phyloP scores from a whole-genome alignment of 768 basidiomycete genomes.

The Leccinum disarticulatum region DNA sequence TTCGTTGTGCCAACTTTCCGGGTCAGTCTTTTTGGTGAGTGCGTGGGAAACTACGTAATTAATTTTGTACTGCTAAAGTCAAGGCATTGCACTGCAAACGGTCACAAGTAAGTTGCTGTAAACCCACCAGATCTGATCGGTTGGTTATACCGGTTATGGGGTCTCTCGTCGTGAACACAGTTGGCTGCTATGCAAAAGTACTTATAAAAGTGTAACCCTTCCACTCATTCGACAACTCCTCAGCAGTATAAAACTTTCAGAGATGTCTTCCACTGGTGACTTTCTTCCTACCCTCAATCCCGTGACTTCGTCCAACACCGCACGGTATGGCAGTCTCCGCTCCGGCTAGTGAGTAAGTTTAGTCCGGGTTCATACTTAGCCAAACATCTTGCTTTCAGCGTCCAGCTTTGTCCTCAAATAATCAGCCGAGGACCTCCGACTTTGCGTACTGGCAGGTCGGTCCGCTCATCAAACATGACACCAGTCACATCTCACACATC shows the following conservation, averaged over 20 bases:
- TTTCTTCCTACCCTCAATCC: conserved; percentile 4
- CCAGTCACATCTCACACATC: background rate
- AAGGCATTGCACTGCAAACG: no score
- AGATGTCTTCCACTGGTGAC: background rate
- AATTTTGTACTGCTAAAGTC: no score
- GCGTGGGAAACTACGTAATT: no score
- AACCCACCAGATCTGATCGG: no score
- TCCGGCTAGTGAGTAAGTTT: conserved; percentile 3
- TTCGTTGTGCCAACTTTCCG: background rate
- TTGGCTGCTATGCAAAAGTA: no score
- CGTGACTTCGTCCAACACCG: conserved; percentile 15
- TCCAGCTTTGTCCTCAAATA: conserved; percentile 5
- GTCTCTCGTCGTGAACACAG: no score
- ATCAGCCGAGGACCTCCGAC: conserved; percentile 13
- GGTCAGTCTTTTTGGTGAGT: background rate
- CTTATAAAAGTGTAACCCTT: no score
- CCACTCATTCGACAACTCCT: no score
- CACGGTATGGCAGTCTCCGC: conserved; percentile 11
- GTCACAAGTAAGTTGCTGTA: no score
- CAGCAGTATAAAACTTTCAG: no score
- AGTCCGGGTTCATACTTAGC: background rate
- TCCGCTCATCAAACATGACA: background rate
- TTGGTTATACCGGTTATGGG: no score
- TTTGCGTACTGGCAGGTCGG: conserved; percentile 6
- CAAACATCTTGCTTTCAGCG: conserved; percentile 8